These are phyloP conservation scores for Phlebiopsis flavidoalba DNA, from an alignment of 768 basidiomycete genomes.

Conservation along the genomic window DNA sequence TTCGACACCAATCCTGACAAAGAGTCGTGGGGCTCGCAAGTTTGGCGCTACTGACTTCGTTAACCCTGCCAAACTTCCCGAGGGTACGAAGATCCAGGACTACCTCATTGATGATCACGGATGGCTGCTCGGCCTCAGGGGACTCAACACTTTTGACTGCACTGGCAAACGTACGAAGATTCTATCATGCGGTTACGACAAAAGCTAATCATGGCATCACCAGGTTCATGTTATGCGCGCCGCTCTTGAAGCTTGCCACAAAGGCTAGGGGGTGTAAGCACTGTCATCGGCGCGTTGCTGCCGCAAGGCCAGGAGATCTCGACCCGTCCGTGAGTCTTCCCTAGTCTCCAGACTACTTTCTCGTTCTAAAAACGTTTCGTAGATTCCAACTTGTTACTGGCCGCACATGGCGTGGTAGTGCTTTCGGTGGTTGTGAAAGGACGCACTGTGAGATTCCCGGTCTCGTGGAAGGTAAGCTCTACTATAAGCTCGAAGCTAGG, in stretches of 20 bases:
- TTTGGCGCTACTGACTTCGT: conserved; percentile 96
- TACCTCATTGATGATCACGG: conserved; percentile 87
- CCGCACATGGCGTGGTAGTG: conserved; percentile 89
- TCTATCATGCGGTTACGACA: neutral
- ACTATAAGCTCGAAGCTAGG: neutral
- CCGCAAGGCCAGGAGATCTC: conserved; percentile 80
- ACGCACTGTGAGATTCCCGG: conserved; percentile 91
- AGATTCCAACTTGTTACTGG: conserved; percentile 66
- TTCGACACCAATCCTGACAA: conserved; percentile 89
- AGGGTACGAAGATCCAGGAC: conserved; percentile 85
- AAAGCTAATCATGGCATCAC: conserved; percentile 1
- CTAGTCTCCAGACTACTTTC: neutral
- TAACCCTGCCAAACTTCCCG: conserved; percentile 68
- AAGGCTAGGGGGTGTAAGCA: conserved; percentile 98
- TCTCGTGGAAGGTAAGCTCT: conserved; percentile 71
- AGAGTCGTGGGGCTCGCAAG: conserved; percentile 81
- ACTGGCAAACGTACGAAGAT: conserved; percentile 73
- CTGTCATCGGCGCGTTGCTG: conserved; percentile 93
- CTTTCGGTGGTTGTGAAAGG: conserved; percentile 99
- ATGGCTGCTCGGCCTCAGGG: conserved; percentile 92
- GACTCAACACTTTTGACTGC: conserved; percentile 97
- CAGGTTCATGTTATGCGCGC: conserved; percentile 90
- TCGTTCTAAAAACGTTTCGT: neutral
- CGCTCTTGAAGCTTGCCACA: conserved; percentile 98
- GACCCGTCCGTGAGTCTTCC: conserved; percentile 25